A percentile compares a stretch with the other conserved stretches of the same genome.
phyloP scores from a whole-genome alignment of 148 eudicot species.

The Fagopyrum tataricum region DNA sequence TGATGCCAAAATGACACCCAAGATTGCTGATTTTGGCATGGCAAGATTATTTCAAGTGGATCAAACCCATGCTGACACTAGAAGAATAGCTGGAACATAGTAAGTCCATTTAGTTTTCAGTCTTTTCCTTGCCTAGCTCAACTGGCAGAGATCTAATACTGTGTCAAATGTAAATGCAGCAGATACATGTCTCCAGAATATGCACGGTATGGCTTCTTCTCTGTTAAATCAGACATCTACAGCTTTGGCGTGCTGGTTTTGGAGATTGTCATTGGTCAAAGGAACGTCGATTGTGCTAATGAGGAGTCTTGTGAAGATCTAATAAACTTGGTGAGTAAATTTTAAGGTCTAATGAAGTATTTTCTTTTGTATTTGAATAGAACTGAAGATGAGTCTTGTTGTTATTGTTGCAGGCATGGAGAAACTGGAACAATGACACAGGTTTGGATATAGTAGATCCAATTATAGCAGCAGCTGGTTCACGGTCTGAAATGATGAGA shows the following conservation, averaged over 20 bases:
- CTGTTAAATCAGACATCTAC: not conserved
- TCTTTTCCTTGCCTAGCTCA: not conserved
- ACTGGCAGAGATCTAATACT: not conserved
- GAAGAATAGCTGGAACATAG: conserved; percentile 30
- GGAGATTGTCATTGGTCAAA: not conserved
- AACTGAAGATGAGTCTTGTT: no score
- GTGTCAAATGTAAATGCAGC: not conserved
- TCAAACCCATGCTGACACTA: conserved; percentile 18
- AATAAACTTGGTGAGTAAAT: not conserved
- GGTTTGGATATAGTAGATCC: no score
- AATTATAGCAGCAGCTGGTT: no score
- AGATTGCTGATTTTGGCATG: conserved; percentile 33
- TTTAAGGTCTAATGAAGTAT: no score
- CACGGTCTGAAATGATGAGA: not conserved
- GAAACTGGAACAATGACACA: conserved; percentile 14
- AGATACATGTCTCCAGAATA: not conserved
- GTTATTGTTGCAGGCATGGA: conserved; percentile 22
- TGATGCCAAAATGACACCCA: conserved; percentile 22
- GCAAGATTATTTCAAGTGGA: conserved; percentile 22
- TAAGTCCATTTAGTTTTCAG: conserved; percentile 12
- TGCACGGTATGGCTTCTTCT: not conserved
- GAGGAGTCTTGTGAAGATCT: not conserved
- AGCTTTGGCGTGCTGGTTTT: not conserved
- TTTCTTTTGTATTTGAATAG: no score
- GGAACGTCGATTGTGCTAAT: not conserved